Conservation (phyloP, 1,284 basidiomycete genomes). For the Leccinum griseonigrum region DNA sequence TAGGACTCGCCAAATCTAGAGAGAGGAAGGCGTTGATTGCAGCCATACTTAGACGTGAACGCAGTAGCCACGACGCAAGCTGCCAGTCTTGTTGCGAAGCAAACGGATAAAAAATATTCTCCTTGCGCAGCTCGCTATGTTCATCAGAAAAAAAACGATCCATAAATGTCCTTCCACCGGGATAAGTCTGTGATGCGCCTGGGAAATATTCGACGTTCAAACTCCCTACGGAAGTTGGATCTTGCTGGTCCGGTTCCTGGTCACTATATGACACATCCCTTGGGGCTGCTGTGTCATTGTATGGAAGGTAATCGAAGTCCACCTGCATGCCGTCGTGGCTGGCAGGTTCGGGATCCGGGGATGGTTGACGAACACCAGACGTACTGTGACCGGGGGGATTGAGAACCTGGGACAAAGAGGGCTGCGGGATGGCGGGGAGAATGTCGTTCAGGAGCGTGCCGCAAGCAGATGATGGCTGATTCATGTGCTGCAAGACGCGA, state of each 20-base stretch:
- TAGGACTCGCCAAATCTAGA: not conserved
- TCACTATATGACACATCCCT: not conserved
- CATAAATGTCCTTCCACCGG: constrained; percentile 1
- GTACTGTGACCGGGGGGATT: too few species aligned
- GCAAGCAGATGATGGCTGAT: not conserved
- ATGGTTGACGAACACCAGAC: too few species aligned
- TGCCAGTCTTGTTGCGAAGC: constrained; percentile 7
- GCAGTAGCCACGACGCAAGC: not conserved
- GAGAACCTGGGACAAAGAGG: too few species aligned
- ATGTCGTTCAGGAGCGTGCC: not conserved
- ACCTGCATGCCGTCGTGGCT: too few species aligned
- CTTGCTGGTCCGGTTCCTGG: not conserved
- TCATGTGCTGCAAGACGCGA: constrained; percentile 4
- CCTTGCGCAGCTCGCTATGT: not conserved
- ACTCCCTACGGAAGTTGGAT: not conserved
- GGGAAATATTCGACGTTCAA: not conserved
- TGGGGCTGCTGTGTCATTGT: not conserved
- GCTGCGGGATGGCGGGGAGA: not conserved
- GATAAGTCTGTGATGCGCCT: not conserved
- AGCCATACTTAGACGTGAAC: not conserved
- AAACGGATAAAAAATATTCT: constrained; percentile 4
- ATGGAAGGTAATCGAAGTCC: too few species aligned
- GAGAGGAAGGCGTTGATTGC: not conserved
- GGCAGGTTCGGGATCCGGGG: too few species aligned
- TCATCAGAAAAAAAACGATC: constrained; percentile 2